Conservation (phyloP, 2,329 filamentous ascomycete species). For the Talaromyces marneffei region DNA sequence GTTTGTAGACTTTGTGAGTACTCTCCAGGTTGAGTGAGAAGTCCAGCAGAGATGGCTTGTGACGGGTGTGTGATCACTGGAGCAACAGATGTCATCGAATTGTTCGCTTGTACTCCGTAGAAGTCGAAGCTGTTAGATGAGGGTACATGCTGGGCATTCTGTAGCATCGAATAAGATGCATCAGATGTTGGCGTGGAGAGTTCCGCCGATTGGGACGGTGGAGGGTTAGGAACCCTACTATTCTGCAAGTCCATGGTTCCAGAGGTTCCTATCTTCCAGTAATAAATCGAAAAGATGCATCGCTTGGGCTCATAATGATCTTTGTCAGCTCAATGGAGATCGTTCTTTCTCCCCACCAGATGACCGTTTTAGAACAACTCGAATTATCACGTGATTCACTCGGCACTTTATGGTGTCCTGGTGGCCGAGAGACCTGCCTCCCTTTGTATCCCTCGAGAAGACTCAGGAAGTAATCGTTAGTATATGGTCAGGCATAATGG, state of each 20-base stretch:
- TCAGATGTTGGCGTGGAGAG: constrained; percentile 11
- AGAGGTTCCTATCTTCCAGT: background rate
- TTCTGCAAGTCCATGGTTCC: constrained; percentile 10
- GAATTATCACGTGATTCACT: background rate
- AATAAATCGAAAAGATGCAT: background rate
- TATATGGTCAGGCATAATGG: too few relatives aligned
- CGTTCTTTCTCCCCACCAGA: background rate
- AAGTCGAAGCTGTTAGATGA: background rate
- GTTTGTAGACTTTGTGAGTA: background rate
- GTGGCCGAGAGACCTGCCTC: too few relatives aligned
- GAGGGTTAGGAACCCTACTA: constrained; percentile 6
- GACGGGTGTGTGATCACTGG: background rate
- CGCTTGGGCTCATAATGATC: background rate
- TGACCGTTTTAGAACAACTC: background rate
- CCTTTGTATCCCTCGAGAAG: too few relatives aligned
- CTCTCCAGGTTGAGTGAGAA: background rate
- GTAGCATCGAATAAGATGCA: constrained; percentile 8
- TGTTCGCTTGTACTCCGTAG: background rate
- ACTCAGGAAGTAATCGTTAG: too few relatives aligned
- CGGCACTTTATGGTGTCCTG: background rate
- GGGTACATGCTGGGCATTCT: background rate
- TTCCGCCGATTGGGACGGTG: constrained; percentile 2
- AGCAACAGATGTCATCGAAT: background rate
- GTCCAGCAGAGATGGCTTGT: background rate
- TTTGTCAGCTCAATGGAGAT: background rate